Evolutionary conservation across 495 filamentous ascomycete species (phyloP), one percentile per base, ranked within the genome.

Genomic region (Neurospora tetrasperma): DNA sequence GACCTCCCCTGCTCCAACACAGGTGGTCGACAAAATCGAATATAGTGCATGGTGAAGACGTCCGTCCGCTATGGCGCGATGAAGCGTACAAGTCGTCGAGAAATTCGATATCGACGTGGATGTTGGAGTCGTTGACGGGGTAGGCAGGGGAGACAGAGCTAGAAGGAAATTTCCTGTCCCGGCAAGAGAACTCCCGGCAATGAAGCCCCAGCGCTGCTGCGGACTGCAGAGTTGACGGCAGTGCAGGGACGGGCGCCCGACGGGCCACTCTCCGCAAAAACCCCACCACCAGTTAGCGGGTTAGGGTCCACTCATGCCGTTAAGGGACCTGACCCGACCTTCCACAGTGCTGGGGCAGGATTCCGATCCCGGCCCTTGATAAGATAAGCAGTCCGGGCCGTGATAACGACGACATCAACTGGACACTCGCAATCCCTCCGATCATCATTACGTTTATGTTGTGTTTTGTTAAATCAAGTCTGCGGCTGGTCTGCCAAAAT

Each of bases 11-110:
- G 74, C 70, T 81, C 83, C 71, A 87, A 74, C 72, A 83, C 83
- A 0, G 92, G 90, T 1, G 89, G 82, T 69, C 94, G 92, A 43
- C 94, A 80, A 71, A 94, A 89, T 39, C 92, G 90, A 73, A 94
- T 88, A 83, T 95, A 96, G 76, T 93, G 90, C 88, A 90, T 90
- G 18, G 1, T 66, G 27, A 35, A 66, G 27, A 38, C 6, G 69
- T 71, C 18, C 9, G 35, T 7, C 9, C 46, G 46, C 46, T 12
- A 23, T 7, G 48, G 48, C 48, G 20, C 48, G 1, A 59, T 27
- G 48, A 59, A 27, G 10, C 20, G 11, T 59, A 59, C 20, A 7
- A 59, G 23, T 0, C 23, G 5, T 59, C 46, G 0, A 14, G 10
- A 54, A 54, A 5, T 23, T 54, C 20, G n/a, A 23, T 38, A 11